These are phyloP conservation scores for Eimeria maxima DNA, from an alignment of 169 alveolate species.

Conservation along the genomic window DNA sequence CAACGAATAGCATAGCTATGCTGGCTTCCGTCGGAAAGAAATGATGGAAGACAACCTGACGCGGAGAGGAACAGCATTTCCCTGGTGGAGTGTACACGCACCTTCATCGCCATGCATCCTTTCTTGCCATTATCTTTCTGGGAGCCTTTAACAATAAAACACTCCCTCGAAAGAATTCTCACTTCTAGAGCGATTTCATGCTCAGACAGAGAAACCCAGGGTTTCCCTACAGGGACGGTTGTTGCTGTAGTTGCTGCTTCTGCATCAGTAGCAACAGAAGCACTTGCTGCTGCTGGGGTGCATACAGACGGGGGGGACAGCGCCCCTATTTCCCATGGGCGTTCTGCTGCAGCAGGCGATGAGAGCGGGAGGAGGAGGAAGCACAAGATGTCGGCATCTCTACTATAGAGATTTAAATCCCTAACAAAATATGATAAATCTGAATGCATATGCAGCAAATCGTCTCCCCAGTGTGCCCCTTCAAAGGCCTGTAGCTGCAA, in stretches of 20 bases:
- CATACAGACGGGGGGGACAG: conserved; percentile 7
- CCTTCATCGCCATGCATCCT: conserved; percentile 32
- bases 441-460: background rate
- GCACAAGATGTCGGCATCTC: background rate
- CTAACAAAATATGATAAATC: background rate
- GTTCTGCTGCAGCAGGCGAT: background rate
- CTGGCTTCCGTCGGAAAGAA: too few species aligned
- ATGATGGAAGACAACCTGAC: too few species aligned
- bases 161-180: background rate
- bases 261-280: background rate
- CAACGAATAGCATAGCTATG: too few species aligned
- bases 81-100: background rate
- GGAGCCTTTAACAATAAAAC: background rate
- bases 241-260: background rate
- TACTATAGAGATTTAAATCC: background rate
- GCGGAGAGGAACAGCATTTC: too few species aligned
- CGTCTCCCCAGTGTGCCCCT: background rate
- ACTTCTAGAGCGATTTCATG: background rate
- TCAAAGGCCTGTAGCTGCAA: background rate
- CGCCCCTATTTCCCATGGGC: background rate
- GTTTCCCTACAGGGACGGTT: background rate
- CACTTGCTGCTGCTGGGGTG: background rate
- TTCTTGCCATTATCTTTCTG: background rate
- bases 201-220: background rate
- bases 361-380: conserved; percentile 3